Conservation (phyloP, 306 rosid genomes). For the Vigna unguiculata region DNA sequence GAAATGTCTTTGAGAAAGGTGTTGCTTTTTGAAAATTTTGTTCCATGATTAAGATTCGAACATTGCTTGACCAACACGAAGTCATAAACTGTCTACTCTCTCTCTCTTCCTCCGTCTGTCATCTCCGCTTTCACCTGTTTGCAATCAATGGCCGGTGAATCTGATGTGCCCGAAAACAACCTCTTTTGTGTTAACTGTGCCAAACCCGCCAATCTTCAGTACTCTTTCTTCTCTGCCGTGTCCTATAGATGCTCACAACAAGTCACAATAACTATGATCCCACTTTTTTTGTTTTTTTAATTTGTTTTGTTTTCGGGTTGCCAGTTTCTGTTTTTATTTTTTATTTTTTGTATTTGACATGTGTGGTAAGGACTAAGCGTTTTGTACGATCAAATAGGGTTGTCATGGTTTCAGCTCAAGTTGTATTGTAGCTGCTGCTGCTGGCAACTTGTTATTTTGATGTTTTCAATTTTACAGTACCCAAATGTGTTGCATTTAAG, state of each 20-base stretch:
- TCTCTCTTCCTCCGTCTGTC: neutral
- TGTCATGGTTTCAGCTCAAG: conserved; percentile 4
- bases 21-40: too few relatives aligned
- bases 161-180: conserved; percentile 54
- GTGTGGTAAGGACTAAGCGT: conserved; percentile 2
- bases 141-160: conserved; percentile 66
- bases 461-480: neutral
- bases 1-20: too few relatives aligned
- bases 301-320: neutral
- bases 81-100: conserved; percentile 15
- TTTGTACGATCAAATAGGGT: conserved; percentile 19
- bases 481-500: neutral
- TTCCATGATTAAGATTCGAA: too few relatives aligned
- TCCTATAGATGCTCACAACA: neutral
- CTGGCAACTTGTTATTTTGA: neutral
- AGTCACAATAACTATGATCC: neutral
- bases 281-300: neutral
- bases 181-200: conserved; percentile 75
- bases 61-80: conserved; percentile 13
- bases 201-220: conserved; percentile 91
- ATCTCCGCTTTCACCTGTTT: conserved; percentile 33
- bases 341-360: neutral
- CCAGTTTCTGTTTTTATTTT: neutral
- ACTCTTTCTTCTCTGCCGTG: conserved; percentile 13
- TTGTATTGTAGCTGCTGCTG: neutral